phyloP scores from a whole-genome alignment of 2,329 filamentous ascomycete species.

The Aspergillus phoenicis region DNA sequence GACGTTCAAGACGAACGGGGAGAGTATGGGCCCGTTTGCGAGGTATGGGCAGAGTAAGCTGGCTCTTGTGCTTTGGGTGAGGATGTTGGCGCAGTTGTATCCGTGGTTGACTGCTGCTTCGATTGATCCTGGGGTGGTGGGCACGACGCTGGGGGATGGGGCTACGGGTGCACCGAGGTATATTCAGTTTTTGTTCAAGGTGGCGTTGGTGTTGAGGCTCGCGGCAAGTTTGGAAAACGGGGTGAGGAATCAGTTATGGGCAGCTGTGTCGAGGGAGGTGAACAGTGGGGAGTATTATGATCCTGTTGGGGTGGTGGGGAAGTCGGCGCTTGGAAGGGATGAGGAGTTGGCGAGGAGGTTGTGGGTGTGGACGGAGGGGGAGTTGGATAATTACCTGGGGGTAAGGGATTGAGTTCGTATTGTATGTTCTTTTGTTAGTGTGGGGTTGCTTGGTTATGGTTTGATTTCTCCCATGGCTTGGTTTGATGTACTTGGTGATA shows the following conservation, averaged over 20 bases:
- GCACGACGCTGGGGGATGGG: constrained; percentile 34
- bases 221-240: constrained; percentile 1
- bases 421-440: background rate
- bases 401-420: background rate
- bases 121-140: constrained; percentile 54
- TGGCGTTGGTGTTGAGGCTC: constrained; percentile 3
- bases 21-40: constrained; percentile 27
- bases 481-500: too few species aligned
- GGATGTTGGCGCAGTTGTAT: constrained; percentile 47
- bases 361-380: constrained; percentile 42
- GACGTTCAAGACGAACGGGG: background rate
- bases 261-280: constrained; percentile 26
- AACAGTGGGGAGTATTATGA: constrained; percentile 49
- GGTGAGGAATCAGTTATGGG: constrained; percentile 8
- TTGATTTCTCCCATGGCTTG: too few species aligned
- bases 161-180: background rate
- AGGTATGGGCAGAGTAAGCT: constrained; percentile 56
- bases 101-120: constrained; percentile 49
- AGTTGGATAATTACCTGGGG: constrained; percentile 11
- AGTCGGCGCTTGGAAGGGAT: constrained; percentile 24
- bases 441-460: background rate
- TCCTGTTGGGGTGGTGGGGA: constrained; percentile 37
- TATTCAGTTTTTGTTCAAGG: constrained; percentile 1
- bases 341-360: constrained; percentile 33
- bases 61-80: constrained; percentile 52